Evolutionary conservation across 768 basidiomycete species (phyloP), one percentile per base, ranked within the genome.

Genomic region (Mycena capillaripes): DNA sequence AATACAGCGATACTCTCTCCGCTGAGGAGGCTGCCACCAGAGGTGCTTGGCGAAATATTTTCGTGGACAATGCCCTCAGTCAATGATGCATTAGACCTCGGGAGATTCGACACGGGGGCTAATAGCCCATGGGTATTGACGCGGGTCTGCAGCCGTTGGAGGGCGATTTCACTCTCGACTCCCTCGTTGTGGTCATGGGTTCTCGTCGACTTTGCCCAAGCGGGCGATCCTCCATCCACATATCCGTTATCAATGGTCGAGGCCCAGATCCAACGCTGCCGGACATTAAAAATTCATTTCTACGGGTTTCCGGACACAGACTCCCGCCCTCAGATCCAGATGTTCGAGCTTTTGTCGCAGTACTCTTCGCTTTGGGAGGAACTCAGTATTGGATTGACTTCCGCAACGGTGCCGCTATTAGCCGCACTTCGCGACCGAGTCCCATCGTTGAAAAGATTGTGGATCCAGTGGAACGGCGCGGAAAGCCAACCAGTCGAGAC

Each of bases 81-180:
- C 30, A 1, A 5, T 9, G 48, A 29, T 1, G 44, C 9, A 2
- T 4, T 10, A 23, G 30, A 21, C 3, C 58, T 34, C 2, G 10
- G 16, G 0, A 34, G 9, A 7, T 61, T 61, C 30, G 8, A 46
- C 19, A 19, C 34, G 19, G 27, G 12, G 11, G 7, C 17, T n/a
- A n/a, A n/a, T 14, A 50, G 23, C 25, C 61, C 69, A 17, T 70
- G 61, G 69, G 30, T 63, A 0, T 29, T 70, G 62, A 57, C 44
- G 4, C 56, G 59, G 1, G n/a, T 70, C 27, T 38, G 46, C 57
- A 23, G 36, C 21, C 46, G 8, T 17, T 70, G 69, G 69, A 38
- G 61, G 30, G 34, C 5, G 3, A 23, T 65, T 40, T 25, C 69
- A 1, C 1, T 58, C 16, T 64, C 61, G 21, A 70, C 25, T 2